These are phyloP conservation scores for Ananas comosus DNA, from an alignment of 176 grass and related monocot species.

Conservation along the genomic window DNA sequence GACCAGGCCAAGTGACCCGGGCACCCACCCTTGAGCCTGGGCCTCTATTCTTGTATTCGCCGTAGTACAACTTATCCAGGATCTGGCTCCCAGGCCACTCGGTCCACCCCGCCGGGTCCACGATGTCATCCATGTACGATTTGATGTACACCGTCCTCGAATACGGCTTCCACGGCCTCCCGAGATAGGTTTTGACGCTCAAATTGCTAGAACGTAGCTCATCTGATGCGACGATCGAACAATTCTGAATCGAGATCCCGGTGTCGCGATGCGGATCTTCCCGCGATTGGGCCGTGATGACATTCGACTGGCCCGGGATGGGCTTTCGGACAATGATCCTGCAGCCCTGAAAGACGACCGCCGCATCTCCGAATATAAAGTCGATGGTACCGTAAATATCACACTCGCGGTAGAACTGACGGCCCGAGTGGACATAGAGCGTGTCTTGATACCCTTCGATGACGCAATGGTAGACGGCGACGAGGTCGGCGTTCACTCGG, in stretches of 20 bases:
- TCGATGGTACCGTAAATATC: constrained; percentile 66
- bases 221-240: constrained; percentile 33
- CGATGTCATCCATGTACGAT: constrained; percentile 38
- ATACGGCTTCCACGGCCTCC: constrained; percentile 63
- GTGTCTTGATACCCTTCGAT: constrained; percentile 63
- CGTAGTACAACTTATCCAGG: constrained; percentile 17
- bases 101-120: constrained; percentile 45
- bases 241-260: constrained; percentile 56
- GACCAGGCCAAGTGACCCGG: constrained; percentile 14
- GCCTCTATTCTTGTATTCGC: constrained; percentile 22
- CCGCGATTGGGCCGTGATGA: constrained; percentile 52
- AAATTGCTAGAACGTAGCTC: constrained; percentile 4
- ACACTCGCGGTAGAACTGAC: constrained; percentile 87
- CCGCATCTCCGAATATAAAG: constrained; percentile 73
- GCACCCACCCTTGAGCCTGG: constrained; percentile 15
- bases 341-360: constrained; percentile 74
- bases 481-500: constrained; percentile 50
- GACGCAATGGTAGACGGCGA: constrained; percentile 52
- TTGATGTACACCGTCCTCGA: constrained; percentile 46
- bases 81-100: constrained; percentile 36
- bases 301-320: constrained; percentile 37
- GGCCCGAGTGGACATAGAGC: constrained; percentile 77
- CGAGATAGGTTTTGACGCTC: constrained; percentile 44
- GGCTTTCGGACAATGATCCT: constrained; percentile 37
- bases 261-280: constrained; percentile 55